Evolutionary conservation across 345 rosid genomes (phyloP).

Genomic region (Corymbia maculata): DNA sequence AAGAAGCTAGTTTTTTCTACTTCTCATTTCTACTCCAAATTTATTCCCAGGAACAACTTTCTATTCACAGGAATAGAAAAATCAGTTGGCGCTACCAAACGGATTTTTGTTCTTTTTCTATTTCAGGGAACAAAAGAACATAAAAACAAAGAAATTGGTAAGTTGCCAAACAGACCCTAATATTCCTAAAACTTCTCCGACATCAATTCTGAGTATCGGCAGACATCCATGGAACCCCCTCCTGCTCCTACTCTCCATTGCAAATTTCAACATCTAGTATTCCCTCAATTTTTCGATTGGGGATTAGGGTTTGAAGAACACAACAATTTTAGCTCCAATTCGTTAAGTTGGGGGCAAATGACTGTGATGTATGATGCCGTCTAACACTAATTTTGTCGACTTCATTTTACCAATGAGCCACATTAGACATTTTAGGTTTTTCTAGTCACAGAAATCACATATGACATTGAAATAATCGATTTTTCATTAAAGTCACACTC

Average conservation of each 20-base stretch:
- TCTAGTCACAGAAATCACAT: not conserved
- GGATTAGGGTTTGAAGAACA: not conserved
- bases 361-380: not conserved
- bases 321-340: not conserved
- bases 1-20: too few species aligned
- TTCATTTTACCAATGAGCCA: not conserved
- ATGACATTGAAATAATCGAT: not conserved
- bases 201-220: conserved; percentile 72
- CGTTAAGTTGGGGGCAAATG: not conserved
- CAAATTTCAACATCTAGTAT: not conserved
- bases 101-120: too few species aligned
- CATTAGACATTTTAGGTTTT: not conserved
- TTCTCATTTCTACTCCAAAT: too few species aligned
- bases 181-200: too few species aligned
- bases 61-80: too few species aligned
- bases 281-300: not conserved
- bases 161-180: too few species aligned
- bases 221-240: conserved; percentile 25
- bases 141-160: too few species aligned
- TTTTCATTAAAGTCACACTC: not conserved
- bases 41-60: too few species aligned
- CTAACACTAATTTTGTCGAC: not conserved
- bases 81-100: too few species aligned
- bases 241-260: not conserved
- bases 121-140: too few species aligned